Conservation (phyloP, 2,329 filamentous ascomycete species). For the Sporothrix protearum region DNA sequence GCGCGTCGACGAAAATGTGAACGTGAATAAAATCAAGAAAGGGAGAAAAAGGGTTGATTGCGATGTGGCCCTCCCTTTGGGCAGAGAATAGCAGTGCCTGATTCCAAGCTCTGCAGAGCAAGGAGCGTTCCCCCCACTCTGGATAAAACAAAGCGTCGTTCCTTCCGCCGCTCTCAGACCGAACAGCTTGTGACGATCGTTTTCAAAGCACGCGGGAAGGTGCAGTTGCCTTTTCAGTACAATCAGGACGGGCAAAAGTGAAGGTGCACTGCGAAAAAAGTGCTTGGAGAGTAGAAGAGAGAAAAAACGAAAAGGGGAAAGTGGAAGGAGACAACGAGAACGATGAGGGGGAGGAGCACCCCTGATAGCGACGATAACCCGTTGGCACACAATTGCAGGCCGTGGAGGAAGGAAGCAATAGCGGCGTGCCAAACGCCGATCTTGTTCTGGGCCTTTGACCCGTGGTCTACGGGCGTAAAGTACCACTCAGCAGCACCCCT, state of each 20-base stretch:
- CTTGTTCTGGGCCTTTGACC: conserved; percentile 17
- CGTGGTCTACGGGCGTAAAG: not conserved
- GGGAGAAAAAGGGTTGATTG: not conserved
- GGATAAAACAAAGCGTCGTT: conserved; percentile 21
- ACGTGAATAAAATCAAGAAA: not conserved
- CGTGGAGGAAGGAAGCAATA: not conserved
- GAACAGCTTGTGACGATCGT: conserved; percentile 7
- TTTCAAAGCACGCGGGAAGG: not conserved
- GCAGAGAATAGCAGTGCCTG: conserved; percentile 3
- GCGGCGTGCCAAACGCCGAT: conserved; percentile 13
- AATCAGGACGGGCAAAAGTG: not conserved
- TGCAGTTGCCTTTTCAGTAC: not conserved
- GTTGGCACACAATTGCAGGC: conserved; percentile 1
- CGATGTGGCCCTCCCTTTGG: conserved; percentile 1
- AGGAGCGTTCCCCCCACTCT: conserved; percentile 17
- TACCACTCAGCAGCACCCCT: not conserved
- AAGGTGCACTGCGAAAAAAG: not conserved
- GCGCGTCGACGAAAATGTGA: not conserved
- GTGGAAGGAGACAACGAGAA: conserved; percentile 1
- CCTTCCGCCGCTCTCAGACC: conserved; percentile 9
- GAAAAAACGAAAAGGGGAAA: not conserved
- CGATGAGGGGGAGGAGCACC: not conserved
- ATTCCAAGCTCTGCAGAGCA: conserved; percentile 7
- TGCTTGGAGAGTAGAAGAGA: not conserved
- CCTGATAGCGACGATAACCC: conserved; percentile 16